Base-by-base conservation (phyloP, 164 flowering plant genomes). In the Houttuynia cordata region DNA sequence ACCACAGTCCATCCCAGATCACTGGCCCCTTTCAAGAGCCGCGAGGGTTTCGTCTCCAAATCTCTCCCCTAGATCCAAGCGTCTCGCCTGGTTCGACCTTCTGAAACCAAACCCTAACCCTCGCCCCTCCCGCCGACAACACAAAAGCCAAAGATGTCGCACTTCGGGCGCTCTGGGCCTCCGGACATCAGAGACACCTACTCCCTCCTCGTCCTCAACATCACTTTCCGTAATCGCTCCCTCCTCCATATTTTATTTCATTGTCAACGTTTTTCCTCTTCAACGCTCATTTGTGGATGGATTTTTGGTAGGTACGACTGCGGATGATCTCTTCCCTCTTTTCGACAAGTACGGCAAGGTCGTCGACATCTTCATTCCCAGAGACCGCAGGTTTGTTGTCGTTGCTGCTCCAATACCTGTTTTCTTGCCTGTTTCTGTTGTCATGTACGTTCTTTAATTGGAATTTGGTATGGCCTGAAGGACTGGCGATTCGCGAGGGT, bases 181-280 rank as follows among this genome's bases (percentile, higher is more conserved):
- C 97, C 97, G 5, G 97, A 94, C 64, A 94, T 91, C 84, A 71
- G 61, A 41, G 97, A 94, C 71, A 94, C 99, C 51, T 94, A 74
- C 79, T 94, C 99, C 30, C 93, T 94, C 21, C 96, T 94, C 73
- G 91, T 94, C 53, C 99, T 94, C 78, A 94, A 94, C 83, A 91
- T 94, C 70, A 82, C 95, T 63, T 94, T 94, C 85, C 87, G 99
- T 94, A 79, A 71, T 54, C 8, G 9, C 34, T 34, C 37, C 47
- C 56, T 49, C 19, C 58, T 12, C 20, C 60, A 61, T 18, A 30
- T 7, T 60, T 47, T 58, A 6, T 25, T 20, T 24, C 25, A 30
- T 19, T 42, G 23, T 10, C 2, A 30, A 30, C 37, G 10, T 52
- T 59, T 18, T 22, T 60, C 51, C 34, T 57, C 23, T 19, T 51